Evolutionary conservation across 768 basidiomycete genomes (phyloP), one percentile per base, ranked within the genome.

Genomic region (Lactarius quietus): DNA sequence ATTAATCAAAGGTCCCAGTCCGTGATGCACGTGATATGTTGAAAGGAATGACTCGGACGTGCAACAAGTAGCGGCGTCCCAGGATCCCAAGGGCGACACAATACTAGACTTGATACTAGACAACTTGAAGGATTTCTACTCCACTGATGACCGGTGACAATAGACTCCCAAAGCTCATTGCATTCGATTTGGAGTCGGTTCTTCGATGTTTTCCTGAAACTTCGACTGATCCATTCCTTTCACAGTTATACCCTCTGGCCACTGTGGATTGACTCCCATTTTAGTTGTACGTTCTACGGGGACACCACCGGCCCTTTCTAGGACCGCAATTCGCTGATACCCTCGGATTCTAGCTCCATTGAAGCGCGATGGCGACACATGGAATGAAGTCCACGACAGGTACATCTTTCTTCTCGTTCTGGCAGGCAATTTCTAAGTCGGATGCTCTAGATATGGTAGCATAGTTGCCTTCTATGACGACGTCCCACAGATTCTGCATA

Each of bases 201-300:
- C 28, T 28, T n/a, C 61, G 29, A 36, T 29, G 31, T 43, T 31
- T 56, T 14, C 29, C n/a, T 58, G 26, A 18, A n/a, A 65, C 29
- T n/a, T n/a, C 59, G 14, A 31, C 41, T 61, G 60, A 17, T 43
- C 7, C 12, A 55, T 38, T 23, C 28, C 41, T 58, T 70, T 64
- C 8, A 39, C 67, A 92, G 92, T 72, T 93, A 90, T 73, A 94
- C 93, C 0, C 78, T 94, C 7, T 94, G 92, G 92, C 84, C 88
- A 63, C 78, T 93, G 18, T 93, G 92, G 92, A 88, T 94, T 59
- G 93, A 95, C 74, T 86, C 86, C 20, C 88, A 93, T 73, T 80
- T 90, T 59, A 77, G 81, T 52, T 83, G 86, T 82, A 65, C 12
- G 60, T n/a, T 51, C 48, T 26, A 15, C 6, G 14, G 45, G 23